Evolutionary conservation across 345 rosid genomes (phyloP), one percentile per base, ranked within the genome.

Genomic region (Noccaea bulbosa): DNA sequence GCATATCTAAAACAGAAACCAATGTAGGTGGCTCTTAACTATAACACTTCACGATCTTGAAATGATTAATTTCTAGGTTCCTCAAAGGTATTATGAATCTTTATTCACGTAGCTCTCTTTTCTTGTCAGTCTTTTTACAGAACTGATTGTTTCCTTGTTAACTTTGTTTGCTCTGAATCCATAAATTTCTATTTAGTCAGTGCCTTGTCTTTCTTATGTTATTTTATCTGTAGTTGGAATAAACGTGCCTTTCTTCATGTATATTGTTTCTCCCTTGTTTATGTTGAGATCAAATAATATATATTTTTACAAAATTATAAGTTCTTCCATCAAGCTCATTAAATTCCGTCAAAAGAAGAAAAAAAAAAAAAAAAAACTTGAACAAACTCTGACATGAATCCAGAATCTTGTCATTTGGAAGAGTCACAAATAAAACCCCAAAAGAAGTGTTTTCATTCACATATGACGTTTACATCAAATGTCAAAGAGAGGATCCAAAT

Each of bases 1-100:
- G 67, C 72, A 0, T 72, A 80, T 76, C 81, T 70, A 67, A 50
- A 12, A 53, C 10, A 50, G 73, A 56, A 79, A 65, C 30, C 70
- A 62, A 49, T 47, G 51, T 11, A 73, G 54, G 51, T 46, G 59
- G 30, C 17, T n/a, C 48, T 44, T 1, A 8, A 55, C 17, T 54
- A 15, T 27, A 27, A 27, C 30, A 15, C 14, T 6, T 52, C 22
- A 11, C 47, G 51, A 30, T 43, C 30, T 34, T 12, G 20, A 43
- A 22, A 64, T 6, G 40, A 54, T 7, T 20, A 4, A 37, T 10
- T n/a, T 34, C n/a, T 45, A 34, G 10, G 7, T 44, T 35, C 5
- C 14, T 43, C 15, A 3, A 40, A 41, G 7, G 33, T 43, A 16
- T 16, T 12, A 59, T 50, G 11, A 69, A 35, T 37, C 62, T 57